Evolutionary conservation across 2,329 filamentous ascomycete species (phyloP), one percentile per base, ranked within the genome.

Genomic region (Fusarium protoensiforme): DNA sequence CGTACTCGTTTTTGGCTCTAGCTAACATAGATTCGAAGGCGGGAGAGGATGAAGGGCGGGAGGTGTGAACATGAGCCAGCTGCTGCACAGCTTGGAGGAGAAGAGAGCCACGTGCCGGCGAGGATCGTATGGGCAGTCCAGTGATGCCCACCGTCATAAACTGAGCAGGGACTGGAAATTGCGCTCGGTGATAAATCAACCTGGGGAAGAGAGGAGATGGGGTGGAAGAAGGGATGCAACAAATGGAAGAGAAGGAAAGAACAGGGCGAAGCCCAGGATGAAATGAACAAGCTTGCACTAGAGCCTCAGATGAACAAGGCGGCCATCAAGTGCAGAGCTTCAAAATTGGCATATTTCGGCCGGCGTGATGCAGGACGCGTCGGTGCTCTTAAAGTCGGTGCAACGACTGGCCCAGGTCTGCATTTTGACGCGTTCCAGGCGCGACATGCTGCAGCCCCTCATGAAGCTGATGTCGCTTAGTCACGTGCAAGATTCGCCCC

Each of bases 71-170:
- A 73, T 80, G 73, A 62, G 74, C 76, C 51, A 76, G 58, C 48
- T 73, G 78, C 29, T 63, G 71, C 46, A 69, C 57, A 65, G 75
- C 72, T 77, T 57, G 75, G 43, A 63, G 75, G 53, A 77, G 57
- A 61, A 79, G 60, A 72, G 70, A 74, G 67, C 78, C 77, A 64
- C 73, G 73, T 72, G 80, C 77, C 78, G 81, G 80, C 79, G 82
- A 83, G 81, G 81, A 80, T 80, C 82, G 78, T 62, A 79, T 60
- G 39, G 76, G 65, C 33, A 83, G 77, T 68, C 75, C 73, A 64
- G 71, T 60, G 61, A 80, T 78, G 72, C 78, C 80, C 75, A 76
- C 72, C 77, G 69, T 80, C 83, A 84, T 84, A 80, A 79, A 84
- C 77, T 62, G 51, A 64, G 18, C 13, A 39, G 58, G 31, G 29